These are phyloP conservation scores for Neurospora sp. DNA, from an alignment of 2,329 filamentous ascomycete species.

Conservation along the genomic window DNA sequence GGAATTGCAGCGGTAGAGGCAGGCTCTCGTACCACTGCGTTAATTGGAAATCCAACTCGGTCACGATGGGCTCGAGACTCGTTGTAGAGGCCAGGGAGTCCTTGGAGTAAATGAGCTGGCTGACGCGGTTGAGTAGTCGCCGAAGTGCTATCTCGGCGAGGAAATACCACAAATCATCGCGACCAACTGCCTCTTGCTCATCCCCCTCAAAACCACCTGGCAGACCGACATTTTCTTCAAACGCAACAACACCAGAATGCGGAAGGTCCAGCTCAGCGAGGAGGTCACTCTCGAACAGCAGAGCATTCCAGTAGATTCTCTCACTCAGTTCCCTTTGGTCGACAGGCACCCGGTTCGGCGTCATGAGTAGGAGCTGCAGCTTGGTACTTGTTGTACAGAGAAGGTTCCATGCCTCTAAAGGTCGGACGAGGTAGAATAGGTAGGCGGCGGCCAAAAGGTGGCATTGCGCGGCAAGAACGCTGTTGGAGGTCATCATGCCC, in stretches of 20 bases:
- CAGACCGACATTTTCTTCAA: conserved; percentile 70
- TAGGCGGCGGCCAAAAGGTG: conserved; percentile 75
- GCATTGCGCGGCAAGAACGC: conserved; percentile 68
- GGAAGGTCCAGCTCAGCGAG: conserved; percentile 72
- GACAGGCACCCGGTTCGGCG: conserved; percentile 59
- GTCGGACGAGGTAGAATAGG: conserved; percentile 71
- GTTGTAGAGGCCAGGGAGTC: conserved; percentile 62
- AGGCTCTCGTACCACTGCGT: conserved; percentile 79
- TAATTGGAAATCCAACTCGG: conserved; percentile 72
- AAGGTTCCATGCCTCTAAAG: conserved; percentile 74
- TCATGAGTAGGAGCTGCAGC: conserved; percentile 66
- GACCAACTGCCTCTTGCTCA: conserved; percentile 51
- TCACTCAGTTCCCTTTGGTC: conserved; percentile 65
- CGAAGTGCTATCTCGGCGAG: conserved; percentile 73
- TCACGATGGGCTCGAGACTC: conserved; percentile 66
- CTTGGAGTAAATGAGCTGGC: conserved; percentile 70
- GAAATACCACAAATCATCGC: conserved; percentile 80
- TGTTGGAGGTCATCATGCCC: conserved; percentile 70
- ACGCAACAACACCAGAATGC: conserved; percentile 73
- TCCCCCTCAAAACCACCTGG: conserved; percentile 72
- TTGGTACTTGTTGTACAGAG: conserved; percentile 75
- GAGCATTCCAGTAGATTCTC: conserved; percentile 75
- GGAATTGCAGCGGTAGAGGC: conserved; percentile 66
- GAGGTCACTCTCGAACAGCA: conserved; percentile 73
- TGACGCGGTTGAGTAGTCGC: conserved; percentile 67